These are phyloP conservation scores for Paraphoma chrysanthemicola DNA, from an alignment of 2,329 filamentous ascomycete species.

Conservation along the genomic window DNA sequence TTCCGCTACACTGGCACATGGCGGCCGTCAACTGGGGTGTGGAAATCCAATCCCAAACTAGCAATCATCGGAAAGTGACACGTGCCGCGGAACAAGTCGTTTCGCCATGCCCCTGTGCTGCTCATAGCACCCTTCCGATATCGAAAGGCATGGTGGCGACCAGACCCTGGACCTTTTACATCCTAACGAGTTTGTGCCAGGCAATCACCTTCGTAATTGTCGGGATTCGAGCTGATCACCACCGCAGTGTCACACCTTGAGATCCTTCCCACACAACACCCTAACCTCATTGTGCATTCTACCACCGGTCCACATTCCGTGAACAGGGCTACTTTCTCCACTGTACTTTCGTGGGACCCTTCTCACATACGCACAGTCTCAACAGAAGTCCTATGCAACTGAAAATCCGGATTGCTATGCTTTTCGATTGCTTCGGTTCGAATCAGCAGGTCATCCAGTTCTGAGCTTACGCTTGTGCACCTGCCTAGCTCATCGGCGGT, in stretches of 20 bases:
- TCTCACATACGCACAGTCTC: conserved; percentile 1
- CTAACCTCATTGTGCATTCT: conserved; percentile 16
- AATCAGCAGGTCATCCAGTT: neutral
- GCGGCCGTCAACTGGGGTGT: conserved; percentile 10
- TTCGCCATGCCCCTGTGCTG: conserved; percentile 23
- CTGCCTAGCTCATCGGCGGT: conserved; percentile 17
- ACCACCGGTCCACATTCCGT: conserved; percentile 18
- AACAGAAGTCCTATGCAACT: conserved; percentile 7
- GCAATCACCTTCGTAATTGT: conserved; percentile 20
- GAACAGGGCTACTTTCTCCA: conserved; percentile 15
- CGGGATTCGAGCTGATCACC: conserved; percentile 36
- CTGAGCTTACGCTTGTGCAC: conserved; percentile 16
- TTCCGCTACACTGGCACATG: conserved; percentile 4
- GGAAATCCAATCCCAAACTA: conserved; percentile 12
- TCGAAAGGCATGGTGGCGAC: conserved; percentile 38
- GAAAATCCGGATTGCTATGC: neutral
- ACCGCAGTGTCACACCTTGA: conserved; percentile 36
- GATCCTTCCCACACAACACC: conserved; percentile 17
- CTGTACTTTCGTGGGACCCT: conserved; percentile 1
- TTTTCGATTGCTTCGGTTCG: neutral
- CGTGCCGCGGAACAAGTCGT: conserved; percentile 25
- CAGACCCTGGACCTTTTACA: conserved; percentile 25
- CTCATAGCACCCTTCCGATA: conserved; percentile 26
- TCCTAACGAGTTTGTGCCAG: conserved; percentile 32
- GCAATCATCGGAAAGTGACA: conserved; percentile 23